Evolutionary conservation across 2,329 filamentous ascomycete genomes (phyloP), one percentile per base, ranked within the genome.

Genomic region (Verticillium nubilum): DNA sequence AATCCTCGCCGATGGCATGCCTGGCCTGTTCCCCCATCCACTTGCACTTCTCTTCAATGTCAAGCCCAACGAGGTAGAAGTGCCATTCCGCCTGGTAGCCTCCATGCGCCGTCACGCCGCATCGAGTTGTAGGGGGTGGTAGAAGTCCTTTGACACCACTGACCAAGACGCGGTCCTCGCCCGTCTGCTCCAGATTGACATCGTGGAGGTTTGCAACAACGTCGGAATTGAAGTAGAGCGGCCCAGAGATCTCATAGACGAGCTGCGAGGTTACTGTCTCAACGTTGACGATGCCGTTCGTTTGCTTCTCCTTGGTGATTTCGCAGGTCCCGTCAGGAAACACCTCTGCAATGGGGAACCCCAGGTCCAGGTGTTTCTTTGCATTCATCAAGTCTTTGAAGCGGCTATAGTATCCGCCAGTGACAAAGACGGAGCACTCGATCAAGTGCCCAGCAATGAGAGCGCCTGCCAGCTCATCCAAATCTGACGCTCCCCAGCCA

Each of bases 331-430:
- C 42, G 19, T 50, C 42, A 23, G 42, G 25, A 7, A 50, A 50
- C n/a, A 85, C 70, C 56, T 83, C 80, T 0, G 76, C 79, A 60
- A 84, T 81, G 0, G 78, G 79, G 54, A 78, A 80, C 3, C 78
- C 74, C 23, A 79, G 72, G 55, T 78, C 73, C 2, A 61, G 29
- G n/a, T 33, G 54, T n/a, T 19, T 35, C 25, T 56, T 50, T 5
- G 13, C 13, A 13, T n/a, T 53, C 25, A 72, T 62, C 58, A 75
- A 67, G 0, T 71, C 66, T 10, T 68, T 70, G 63, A 80, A 83
- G 0, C 81, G 83, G 0, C 80, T 73, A 62, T 83, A 86, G 61
- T 85, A 85, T 0, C 72, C 78, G 0, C 82, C 83, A 0, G 79
- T 80, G 1, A 79, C 80, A 59, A 85, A 86, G 0, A 77, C 73